phyloP scores from a whole-genome alignment of 2,329 filamentous ascomycete species.

The Colletotrichum theobromicola region DNA sequence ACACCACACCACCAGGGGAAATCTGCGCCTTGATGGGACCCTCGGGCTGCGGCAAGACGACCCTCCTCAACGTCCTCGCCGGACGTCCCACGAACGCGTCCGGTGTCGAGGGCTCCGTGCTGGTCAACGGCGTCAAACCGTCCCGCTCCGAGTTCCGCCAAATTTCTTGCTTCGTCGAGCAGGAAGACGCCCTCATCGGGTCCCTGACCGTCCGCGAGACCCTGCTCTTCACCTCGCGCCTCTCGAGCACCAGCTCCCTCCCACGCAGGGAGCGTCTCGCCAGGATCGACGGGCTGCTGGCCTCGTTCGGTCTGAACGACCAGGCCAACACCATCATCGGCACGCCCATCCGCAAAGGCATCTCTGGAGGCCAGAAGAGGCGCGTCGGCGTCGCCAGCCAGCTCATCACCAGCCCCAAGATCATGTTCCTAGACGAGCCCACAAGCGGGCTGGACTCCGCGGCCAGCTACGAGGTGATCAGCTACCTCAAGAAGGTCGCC shows the following conservation, averaged over 20 bases:
- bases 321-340: constrained; percentile 78
- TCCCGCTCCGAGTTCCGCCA: constrained; percentile 63
- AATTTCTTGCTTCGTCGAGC: constrained; percentile 81
- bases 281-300: constrained; percentile 70
- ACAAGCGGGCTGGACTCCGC: constrained; percentile 84
- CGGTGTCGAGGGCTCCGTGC: constrained; percentile 54
- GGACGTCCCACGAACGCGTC: constrained; percentile 60
- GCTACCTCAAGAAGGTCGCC: constrained; percentile 71
- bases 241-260: constrained; percentile 56
- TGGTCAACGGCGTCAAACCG: constrained; percentile 66
- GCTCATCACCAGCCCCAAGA: constrained; percentile 79
- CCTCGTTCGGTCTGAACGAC: constrained; percentile 73
- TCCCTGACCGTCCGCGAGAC: constrained; percentile 83
- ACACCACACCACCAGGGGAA: constrained; percentile 52
- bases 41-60: constrained; percentile 78
- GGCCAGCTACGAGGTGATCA: constrained; percentile 77
- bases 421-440: constrained; percentile 84
- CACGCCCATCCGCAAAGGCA: constrained; percentile 81
- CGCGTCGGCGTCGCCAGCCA: constrained; percentile 81
- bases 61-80: constrained; percentile 80
- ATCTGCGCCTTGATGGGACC: constrained; percentile 85
- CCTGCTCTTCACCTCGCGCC: constrained; percentile 75
- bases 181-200: constrained; percentile 85
- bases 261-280: constrained; percentile 23
- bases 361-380: constrained; percentile 86